Conservation (phyloP, 2,329 filamentous ascomycete species). For the Coniella vitis region DNA sequence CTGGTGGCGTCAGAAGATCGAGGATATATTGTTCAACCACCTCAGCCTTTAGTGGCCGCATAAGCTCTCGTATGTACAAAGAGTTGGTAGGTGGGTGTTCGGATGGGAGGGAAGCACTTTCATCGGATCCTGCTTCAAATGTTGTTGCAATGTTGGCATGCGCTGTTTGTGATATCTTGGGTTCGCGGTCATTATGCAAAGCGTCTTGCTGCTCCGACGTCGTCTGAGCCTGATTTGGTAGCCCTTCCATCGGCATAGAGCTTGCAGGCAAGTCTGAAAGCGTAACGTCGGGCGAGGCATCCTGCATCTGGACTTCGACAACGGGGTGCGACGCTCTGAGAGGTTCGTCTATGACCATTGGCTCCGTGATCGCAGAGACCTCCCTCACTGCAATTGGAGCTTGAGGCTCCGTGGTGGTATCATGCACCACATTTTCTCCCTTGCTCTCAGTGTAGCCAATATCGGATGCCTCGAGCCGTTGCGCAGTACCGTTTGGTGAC, state of each 20-base stretch:
- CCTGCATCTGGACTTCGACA: background rate
- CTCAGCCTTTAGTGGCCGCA: slow-evolving; percentile 71
- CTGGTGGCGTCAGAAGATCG: slow-evolving; percentile 57
- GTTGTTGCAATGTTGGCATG: background rate
- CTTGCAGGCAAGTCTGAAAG: background rate
- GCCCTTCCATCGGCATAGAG: slow-evolving; percentile 5
- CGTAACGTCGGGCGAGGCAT: background rate
- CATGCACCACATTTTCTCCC: background rate
- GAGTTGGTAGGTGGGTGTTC: slow-evolving; percentile 64
- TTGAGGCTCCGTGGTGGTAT: background rate
- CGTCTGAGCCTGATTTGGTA: slow-evolving; percentile 9
- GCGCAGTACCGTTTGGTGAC: background rate
- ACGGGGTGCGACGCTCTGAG: background rate
- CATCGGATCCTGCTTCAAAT: slow-evolving; percentile 19
- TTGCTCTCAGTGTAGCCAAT: background rate
- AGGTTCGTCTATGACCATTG: slow-evolving; percentile 4
- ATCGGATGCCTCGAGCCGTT: background rate
- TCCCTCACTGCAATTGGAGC: background rate
- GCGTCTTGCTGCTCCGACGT: slow-evolving; percentile 16
- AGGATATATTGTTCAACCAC: slow-evolving; percentile 63
- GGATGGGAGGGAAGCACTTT: slow-evolving; percentile 44
- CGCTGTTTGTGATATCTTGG: background rate
- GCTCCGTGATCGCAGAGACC: background rate
- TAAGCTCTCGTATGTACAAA: slow-evolving; percentile 84
- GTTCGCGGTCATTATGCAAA: slow-evolving; percentile 13